A percentile compares a stretch with the other conserved stretches of the same genome.
These are phyloP conservation scores for Aspergillus vadensis DNA, from an alignment of 2,329 filamentous ascomycete genomes.

Conservation along the genomic window DNA sequence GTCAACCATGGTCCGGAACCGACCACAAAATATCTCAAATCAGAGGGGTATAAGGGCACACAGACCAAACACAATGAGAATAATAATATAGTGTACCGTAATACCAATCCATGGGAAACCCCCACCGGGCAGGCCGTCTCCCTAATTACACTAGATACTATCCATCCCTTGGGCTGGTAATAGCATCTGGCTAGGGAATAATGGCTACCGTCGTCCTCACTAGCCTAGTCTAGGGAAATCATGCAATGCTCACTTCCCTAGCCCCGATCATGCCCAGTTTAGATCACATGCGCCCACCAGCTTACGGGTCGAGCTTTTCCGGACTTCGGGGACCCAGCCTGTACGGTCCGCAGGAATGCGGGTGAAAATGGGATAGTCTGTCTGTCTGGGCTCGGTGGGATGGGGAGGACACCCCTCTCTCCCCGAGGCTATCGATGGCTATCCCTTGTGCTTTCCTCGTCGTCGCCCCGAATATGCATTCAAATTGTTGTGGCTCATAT, in stretches of 20 bases:
- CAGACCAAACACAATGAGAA: background rate
- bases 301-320: slow-evolving; percentile 7
- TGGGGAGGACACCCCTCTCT: background rate
- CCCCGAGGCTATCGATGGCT: background rate
- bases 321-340: slow-evolving; percentile 8
- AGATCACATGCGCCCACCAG: slow-evolving; percentile 12
- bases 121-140: too few relatives aligned
- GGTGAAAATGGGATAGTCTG: background rate
- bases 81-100: too few relatives aligned
- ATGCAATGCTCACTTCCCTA: slow-evolving; percentile 5
- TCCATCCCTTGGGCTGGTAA: too few relatives aligned
- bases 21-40: slow-evolving; percentile 10
- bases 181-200: too few relatives aligned
- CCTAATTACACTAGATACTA: too few relatives aligned
- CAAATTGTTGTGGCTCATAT: background rate
- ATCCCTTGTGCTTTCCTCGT: background rate
- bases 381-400: background rate
- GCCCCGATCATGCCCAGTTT: background rate
- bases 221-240: background rate
- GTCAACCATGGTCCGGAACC: slow-evolving; percentile 20
- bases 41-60: too few relatives aligned
- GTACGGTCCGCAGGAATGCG: slow-evolving; percentile 3
- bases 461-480: background rate
- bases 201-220: too few relatives aligned
- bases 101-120: too few relatives aligned